A percentile compares a stretch with the other conserved stretches of the same genome.
Conservation (phyloP, 2,329 filamentous ascomycete genomes). For the Cladosporium sp. region DNA sequence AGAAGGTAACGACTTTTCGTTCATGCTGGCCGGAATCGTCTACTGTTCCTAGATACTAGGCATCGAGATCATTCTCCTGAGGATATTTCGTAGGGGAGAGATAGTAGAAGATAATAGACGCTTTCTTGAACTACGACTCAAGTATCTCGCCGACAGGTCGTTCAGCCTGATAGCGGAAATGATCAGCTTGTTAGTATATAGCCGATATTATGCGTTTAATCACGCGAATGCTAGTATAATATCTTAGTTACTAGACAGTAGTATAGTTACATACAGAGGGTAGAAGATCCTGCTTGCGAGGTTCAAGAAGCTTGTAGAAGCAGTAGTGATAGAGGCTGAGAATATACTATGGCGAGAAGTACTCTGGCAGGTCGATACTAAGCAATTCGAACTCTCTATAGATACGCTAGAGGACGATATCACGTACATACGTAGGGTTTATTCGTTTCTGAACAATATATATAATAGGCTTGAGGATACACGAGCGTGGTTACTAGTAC, state of each 20-base stretch:
- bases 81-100: conserved; percentile 19
- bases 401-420: conserved; percentile 25
- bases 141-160: conserved; percentile 26
- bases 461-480: too few species aligned
- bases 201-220: conserved; percentile 25
- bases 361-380: too few species aligned
- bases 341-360: conserved; percentile 25
- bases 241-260: conserved; percentile 20
- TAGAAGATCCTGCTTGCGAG: conserved; percentile 21
- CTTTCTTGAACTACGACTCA: conserved; percentile 22
- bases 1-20: conserved; percentile 23
- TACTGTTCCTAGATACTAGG: conserved; percentile 26
- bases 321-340: conserved; percentile 22
- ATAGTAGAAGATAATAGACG: conserved; percentile 23
- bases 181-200: conserved; percentile 27
- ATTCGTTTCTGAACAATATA: too few species aligned
- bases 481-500: too few species aligned
- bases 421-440: too few species aligned
- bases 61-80: conserved; percentile 26
- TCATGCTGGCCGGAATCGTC: conserved; percentile 25
- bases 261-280: neutral
- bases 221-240: conserved; percentile 24
- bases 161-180: conserved; percentile 29
- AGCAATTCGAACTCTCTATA: too few species aligned
- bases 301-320: conserved; percentile 25